Percentiles rank a stretch among this genome's conserved stretches.
Evolutionary conservation across 768 basidiomycete genomes (phyloP).

Genomic region (Boletus subparvulus): DNA sequence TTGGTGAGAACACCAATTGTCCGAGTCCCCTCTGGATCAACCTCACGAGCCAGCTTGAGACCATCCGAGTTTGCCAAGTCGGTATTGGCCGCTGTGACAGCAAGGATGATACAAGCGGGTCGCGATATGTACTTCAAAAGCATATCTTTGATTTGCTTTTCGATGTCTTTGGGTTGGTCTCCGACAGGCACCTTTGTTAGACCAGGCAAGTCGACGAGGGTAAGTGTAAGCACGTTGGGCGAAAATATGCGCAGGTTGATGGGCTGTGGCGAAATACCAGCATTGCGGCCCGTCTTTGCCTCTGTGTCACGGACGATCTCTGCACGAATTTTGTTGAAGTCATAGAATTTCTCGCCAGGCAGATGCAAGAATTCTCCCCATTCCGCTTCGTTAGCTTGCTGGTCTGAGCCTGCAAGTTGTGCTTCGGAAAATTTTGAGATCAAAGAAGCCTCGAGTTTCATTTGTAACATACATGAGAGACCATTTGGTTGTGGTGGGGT

Average conservation of each 20-base stretch:
- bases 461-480: slow-evolving; percentile 38
- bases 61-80: slow-evolving; percentile 99
- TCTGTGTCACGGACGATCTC: slow-evolving; percentile 98
- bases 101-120: slow-evolving; percentile 93
- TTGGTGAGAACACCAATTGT: slow-evolving; percentile 99
- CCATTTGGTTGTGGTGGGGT: slow-evolving; percentile 46
- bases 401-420: slow-evolving; percentile 52
- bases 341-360: slow-evolving; percentile 96
- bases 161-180: slow-evolving; percentile 96
- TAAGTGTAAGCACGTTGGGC: slow-evolving; percentile 94
- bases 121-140: slow-evolving; percentile 92
- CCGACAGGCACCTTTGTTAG: slow-evolving; percentile 94
- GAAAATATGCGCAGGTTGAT: slow-evolving; percentile 98
- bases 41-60: slow-evolving; percentile 91
- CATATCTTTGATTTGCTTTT: slow-evolving; percentile 97
- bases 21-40: slow-evolving; percentile 93
- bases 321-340: slow-evolving; percentile 94
- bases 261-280: slow-evolving; percentile 94
- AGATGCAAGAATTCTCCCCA: slow-evolving; percentile 99
- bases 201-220: slow-evolving; percentile 96
- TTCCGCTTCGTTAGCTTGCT: slow-evolving; percentile 85
- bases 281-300: slow-evolving; percentile 97
- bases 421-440: slow-evolving; percentile 15
- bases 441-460: not conserved
- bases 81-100: slow-evolving; percentile 92